Base-by-base conservation (phyloP, 805 yeast genomes). In the Starmerella floricola region DNA sequence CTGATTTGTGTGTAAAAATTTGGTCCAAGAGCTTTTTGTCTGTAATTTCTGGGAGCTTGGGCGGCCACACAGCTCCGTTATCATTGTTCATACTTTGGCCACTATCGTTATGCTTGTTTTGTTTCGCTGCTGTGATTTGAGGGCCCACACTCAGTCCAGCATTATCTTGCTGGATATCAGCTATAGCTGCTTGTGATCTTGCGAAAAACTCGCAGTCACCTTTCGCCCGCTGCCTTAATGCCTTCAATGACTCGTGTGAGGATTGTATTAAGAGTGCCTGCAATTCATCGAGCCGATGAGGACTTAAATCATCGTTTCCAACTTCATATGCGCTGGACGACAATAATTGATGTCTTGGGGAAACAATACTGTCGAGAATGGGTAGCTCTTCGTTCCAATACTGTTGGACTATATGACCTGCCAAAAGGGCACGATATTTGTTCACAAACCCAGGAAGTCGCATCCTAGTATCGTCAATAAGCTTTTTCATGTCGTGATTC, bases 1-100 rank as follows among this genome's bases (percentile, higher is more conserved):
- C 65, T 0, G 95, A 86, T 51, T 78, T 77, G 59, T 88, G 96
- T 21, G 79, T 73, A 56, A 87, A 88, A 0, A 85, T 94, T 39
- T 80, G 70, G 6, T 77, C 74, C 47, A 69, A 66, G 10, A 86
- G 69, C 3, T 66, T 66, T 1, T 72, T 71, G 54, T 79, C 72
- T 6, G 66, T 59, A 31, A 88, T 81, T 24, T 59, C 60, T 0
- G 96, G 96, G 15, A 86, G 60, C 10, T 66, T 67, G 1, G 95
- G 96, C 1, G 80, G 75, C 66, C 72, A 74, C 31, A 36, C 30
- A 3, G 30, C n/a, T 6, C n/a, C 5, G 30, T 27, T 15, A 4
- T 10, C n/a, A 19, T 6, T 6, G 24, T 15, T 32, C n/a, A 12
- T 32, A 6, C n/a, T 20, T 19, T 33, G 17, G 24, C 24, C n/a